Base-by-base conservation (phyloP, 345 rosid genomes). In the Rhizophora apiculata region DNA sequence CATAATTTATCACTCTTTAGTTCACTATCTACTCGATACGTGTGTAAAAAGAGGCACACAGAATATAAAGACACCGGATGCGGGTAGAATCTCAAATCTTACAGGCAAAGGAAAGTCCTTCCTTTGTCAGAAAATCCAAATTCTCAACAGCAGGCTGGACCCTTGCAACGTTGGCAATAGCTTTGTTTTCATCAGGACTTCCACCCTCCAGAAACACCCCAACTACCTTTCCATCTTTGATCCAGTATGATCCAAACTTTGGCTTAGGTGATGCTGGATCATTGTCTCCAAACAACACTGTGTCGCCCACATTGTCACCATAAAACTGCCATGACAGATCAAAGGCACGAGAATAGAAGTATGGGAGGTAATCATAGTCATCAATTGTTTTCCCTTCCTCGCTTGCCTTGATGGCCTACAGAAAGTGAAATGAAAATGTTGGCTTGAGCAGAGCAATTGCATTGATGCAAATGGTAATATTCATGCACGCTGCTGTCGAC, bases 271-370 rank as follows among this genome's bases (percentile, higher is more conserved):
- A 80, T 36, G 85, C 37, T 18, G 90, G 93, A 64, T 82, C 66
- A 69, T 58, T 87, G 80, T 90, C 89, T 67, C 97, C 99, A 5
- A 95, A 95, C 1, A 95, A 79, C 55, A 91, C 96, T 0, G 93
- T 76, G 46, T 91, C 97, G 1, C 98, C 98, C 4, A 91, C 95
- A 60, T 91, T 94, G 87, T 91, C 98, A 49, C 98, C 98, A 3
- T 94, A 94, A 84, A 94, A 94, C 64, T 94, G 98, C 98, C 98
- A 94, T 18, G 98, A 86, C 30, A 94, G 96, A 71, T 86, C 88
- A 49, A 94, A 94, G 70, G 98, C 73, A 15, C 98, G 96, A 15
- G 98, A 94, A 76, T 94, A 94, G 90, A 94, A 94, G 86, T 57
- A 91, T 36, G 97, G 98, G 46, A 94, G 97, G 79, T 94, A 94